These are phyloP conservation scores for Rhizopus stolonifer DNA, from an alignment of 371 early-diverging fungal genomes.

Conservation along the genomic window DNA sequence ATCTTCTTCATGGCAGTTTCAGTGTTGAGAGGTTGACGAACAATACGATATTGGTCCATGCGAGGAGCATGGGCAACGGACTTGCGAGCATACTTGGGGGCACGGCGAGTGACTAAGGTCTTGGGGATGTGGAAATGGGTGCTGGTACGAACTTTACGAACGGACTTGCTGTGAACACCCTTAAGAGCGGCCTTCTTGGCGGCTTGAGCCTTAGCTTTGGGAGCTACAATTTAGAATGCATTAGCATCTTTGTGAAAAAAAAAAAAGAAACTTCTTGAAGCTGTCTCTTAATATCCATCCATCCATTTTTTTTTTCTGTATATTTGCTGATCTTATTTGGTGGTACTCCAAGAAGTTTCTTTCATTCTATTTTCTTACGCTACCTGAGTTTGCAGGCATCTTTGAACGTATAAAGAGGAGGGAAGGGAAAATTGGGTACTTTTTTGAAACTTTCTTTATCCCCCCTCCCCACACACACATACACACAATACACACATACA, in stretches of 20 bases:
- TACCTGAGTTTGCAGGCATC: conserved; percentile 2
- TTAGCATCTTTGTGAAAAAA: background rate
- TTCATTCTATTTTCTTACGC: background rate
- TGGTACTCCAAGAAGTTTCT: background rate
- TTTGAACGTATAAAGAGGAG: background rate
- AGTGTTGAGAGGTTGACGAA: conserved; percentile 93
- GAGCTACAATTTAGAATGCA: conserved; percentile 12
- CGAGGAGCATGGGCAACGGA: no score
- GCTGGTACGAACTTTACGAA: no score
- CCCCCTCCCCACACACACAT: no score
- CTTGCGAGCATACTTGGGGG: conserved; percentile 89
- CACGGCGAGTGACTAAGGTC: conserved; percentile 83
- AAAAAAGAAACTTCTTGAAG: background rate
- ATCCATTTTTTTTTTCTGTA: background rate
- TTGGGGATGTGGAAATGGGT: conserved; percentile 93
- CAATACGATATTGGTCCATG: conserved; percentile 86
- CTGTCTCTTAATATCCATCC: background rate
- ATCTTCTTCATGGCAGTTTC: conserved; percentile 98
- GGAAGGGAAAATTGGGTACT: background rate
- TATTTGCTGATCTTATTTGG: no score
- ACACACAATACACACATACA: no score
- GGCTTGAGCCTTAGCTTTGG: conserved; percentile 55
- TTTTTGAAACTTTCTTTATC: background rate
- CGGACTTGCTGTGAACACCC: conserved; percentile 76
- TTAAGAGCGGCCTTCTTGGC: conserved; percentile 88